Percentiles rank a stretch among this genome's conserved stretches.
These are phyloP conservation scores for Biscogniauxia mediterranea DNA, from an alignment of 2,329 filamentous ascomycete species.

Conservation along the genomic window DNA sequence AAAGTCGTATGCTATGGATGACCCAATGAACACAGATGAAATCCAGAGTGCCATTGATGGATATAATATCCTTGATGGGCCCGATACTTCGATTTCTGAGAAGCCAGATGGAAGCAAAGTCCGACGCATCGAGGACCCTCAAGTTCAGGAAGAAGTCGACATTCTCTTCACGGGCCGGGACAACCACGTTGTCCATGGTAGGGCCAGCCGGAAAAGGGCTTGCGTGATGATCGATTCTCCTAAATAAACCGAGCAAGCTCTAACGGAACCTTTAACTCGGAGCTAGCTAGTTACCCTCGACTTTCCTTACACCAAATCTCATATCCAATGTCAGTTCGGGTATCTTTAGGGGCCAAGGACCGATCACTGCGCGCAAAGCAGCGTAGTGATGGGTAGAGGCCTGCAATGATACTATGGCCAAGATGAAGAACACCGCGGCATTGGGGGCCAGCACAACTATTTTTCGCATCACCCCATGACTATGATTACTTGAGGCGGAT, in stretches of 20 bases:
- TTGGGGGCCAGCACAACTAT: too few species aligned
- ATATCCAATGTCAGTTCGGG: background rate
- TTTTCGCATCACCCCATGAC: too few species aligned
- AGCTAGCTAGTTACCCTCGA: background rate
- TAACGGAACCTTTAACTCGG: background rate
- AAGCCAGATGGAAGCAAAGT: slow-evolving; percentile 6
- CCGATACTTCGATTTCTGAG: slow-evolving; percentile 1
- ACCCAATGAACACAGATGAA: slow-evolving; percentile 2
- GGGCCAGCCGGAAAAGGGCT: slow-evolving; percentile 18
- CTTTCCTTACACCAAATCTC: background rate
- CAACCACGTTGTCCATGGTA: slow-evolving; percentile 21
- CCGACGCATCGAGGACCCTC: slow-evolving; percentile 12
- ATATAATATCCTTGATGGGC: background rate
- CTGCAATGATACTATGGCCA: too few species aligned
- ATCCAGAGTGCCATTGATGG: background rate
- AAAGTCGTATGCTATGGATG: background rate
- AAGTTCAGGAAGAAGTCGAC: slow-evolving; percentile 17
- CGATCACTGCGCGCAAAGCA: too few species aligned
- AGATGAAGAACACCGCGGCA: background rate
- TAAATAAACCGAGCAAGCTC: background rate
- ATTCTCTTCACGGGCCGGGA: slow-evolving; percentile 18
- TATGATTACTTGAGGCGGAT: background rate
- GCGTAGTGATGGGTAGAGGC: too few species aligned
- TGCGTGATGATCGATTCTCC: slow-evolving; percentile 18
- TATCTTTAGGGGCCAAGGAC: background rate